phyloP scores from a whole-genome alignment of 306 rosid species.

The Lathyrus sativus region DNA sequence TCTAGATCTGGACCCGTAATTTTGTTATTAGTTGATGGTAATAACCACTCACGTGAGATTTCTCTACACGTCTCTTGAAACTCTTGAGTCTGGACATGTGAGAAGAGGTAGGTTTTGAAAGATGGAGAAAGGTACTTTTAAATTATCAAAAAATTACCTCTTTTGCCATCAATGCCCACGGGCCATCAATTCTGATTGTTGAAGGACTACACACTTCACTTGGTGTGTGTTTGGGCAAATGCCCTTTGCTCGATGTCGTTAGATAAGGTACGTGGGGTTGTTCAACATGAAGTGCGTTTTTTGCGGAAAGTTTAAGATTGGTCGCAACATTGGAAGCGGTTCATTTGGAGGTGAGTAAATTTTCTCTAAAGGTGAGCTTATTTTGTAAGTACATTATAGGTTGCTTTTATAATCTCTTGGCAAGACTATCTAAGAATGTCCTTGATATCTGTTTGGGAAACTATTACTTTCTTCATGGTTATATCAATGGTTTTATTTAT shows the following conservation, averaged over 20 bases:
- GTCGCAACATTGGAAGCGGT: no score
- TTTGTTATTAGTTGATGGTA: neutral
- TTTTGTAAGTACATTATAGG: conserved; percentile 17
- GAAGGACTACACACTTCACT: neutral
- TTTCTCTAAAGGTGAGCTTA: conserved; percentile 10
- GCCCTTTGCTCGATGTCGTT: no score
- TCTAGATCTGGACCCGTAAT: neutral
- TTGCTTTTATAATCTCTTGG: conserved; percentile 10
- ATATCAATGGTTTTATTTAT: neutral
- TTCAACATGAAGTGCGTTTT: no score
- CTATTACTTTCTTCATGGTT: conserved; percentile 16
- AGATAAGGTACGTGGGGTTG: no score
- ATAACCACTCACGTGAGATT: neutral
- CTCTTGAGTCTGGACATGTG: neutral
- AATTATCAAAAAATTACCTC: neutral
- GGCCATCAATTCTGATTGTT: neutral
- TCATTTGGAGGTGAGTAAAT: no score
- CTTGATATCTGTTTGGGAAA: conserved; percentile 20
- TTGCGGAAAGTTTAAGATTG: no score
- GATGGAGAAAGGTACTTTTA: neutral
- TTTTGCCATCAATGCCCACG: neutral
- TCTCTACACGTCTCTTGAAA: no score
- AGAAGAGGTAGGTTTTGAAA: neutral
- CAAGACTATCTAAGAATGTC: conserved; percentile 10
- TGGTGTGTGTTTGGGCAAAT: neutral